Base-by-base conservation (phyloP, 108 stramenopile genomes). In the Nitzschia sp. region DNA sequence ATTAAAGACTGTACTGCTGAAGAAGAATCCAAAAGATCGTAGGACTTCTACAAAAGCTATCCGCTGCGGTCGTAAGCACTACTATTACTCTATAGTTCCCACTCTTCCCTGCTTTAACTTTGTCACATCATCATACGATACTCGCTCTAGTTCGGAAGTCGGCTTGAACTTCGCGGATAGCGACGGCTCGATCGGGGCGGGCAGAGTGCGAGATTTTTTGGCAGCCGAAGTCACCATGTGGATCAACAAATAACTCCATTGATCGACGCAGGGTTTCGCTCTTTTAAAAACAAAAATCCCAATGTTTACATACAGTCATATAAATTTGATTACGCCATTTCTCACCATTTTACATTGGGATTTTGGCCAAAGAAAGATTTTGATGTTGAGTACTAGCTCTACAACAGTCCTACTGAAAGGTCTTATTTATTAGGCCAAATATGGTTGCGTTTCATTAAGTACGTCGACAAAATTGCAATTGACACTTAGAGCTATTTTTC, bases 281-380 rank as follows among this genome's bases (percentile, higher is more conserved):
- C n/a, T 59, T 59, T 30, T 18, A 59, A 59, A 59, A 59, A 13
- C 29, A 59, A 59, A 59, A 59, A 59, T 59, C 57, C 57, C 21
- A 59, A 59, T 59, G 57, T 33, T 2, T 15, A 17, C 1, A 18
- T 25, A 31, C 13, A 33, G 32, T 15, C 2, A 34, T 1, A 17
- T 18, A 32, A 33, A 34, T 33, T 54, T 1, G 13, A 59, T 3
- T 59, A 18, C 18, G 6, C 57, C 31, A 59, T 59, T 26, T 3
- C 17, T 15, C 31, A 59, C 29, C n/a, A n/a, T 31, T 59, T 59
- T 30, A 34, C 57, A 30, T 4, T 19, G 18, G 49, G 49, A 51
- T 21, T 51, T 51, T 51, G 4, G 49, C 18, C n/a, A 4, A 51
- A 19, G 21, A 19, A 19, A 4, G 4, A 23, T 51, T 21, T 23